These are phyloP conservation scores for Rubia tinctorum DNA, from an alignment of 305 asterid species.

Conservation along the genomic window DNA sequence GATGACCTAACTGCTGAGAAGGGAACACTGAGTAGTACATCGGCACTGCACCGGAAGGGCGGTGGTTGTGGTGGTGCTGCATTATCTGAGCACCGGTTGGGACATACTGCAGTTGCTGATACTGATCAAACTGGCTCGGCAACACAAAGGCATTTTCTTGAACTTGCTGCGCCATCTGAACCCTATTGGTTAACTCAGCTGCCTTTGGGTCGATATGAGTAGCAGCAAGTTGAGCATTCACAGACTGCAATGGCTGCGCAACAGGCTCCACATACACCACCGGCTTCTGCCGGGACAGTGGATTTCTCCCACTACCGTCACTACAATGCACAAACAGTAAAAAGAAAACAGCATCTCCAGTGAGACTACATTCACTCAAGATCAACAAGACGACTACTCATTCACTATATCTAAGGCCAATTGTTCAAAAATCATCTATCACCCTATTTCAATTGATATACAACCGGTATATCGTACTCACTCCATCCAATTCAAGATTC, in stretches of 20 bases:
- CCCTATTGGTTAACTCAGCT: slow-evolving; percentile 43
- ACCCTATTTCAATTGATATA: too few species aligned
- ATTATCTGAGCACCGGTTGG: slow-evolving; percentile 52
- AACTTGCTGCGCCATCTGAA: slow-evolving; percentile 56
- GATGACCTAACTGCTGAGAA: slow-evolving; percentile 39
- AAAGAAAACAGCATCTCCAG: slow-evolving; percentile 1
- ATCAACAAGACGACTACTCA: background rate
- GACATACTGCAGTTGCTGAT: slow-evolving; percentile 66
- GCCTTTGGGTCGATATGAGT: slow-evolving; percentile 46
- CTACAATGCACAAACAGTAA: slow-evolving; percentile 35
- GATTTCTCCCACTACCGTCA: slow-evolving; percentile 72
- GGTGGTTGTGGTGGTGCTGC: slow-evolving; percentile 29
- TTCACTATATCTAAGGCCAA: background rate
- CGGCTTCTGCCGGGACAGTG: slow-evolving; percentile 68
- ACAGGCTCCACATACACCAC: slow-evolving; percentile 57
- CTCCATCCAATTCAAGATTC: background rate
- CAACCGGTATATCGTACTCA: too few species aligned
- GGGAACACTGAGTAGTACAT: slow-evolving; percentile 63
- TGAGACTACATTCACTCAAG: slow-evolving; percentile 16
- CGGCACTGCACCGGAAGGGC: slow-evolving; percentile 62
- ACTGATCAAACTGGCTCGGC: slow-evolving; percentile 60
- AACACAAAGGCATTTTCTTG: slow-evolving; percentile 64
- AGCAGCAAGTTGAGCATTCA: slow-evolving; percentile 37
- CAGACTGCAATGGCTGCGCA: slow-evolving; percentile 48
- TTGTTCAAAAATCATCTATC: background rate